Evolutionary conservation across 1,139 yeast genomes (phyloP).

Genomic region (Suhomyces panamericanus): DNA sequence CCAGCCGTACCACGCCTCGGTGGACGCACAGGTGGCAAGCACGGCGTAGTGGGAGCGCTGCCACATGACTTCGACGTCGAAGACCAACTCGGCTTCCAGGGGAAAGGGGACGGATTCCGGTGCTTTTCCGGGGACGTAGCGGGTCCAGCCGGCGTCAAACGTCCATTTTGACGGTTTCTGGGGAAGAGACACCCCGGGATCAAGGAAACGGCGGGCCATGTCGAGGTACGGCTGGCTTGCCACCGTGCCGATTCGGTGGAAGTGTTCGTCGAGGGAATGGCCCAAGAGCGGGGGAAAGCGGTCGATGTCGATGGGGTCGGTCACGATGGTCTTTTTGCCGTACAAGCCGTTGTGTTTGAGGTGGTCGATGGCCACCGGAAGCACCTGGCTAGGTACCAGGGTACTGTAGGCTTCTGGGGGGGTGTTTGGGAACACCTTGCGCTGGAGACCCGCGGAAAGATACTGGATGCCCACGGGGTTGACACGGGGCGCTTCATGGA

Average conservation of each 20-base stretch:
- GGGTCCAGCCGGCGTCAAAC: constrained; percentile 76
- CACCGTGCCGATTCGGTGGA: constrained; percentile 64
- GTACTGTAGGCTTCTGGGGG: constrained; percentile 24
- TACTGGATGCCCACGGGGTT: constrained; percentile 72
- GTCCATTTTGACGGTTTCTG: constrained; percentile 54
- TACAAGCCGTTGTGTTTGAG: constrained; percentile 64
- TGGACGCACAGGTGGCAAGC: constrained; percentile 78
- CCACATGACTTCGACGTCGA: constrained; percentile 89
- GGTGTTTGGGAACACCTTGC: constrained; percentile 57
- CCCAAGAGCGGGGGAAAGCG: constrained; percentile 73
- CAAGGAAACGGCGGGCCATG: constrained; percentile 43
- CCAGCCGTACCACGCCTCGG: constrained; percentile 93
- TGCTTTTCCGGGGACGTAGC: constrained; percentile 54
- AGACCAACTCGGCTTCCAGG: constrained; percentile 62
- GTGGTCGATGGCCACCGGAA: constrained; percentile 62
- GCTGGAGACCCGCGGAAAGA: constrained; percentile 57
- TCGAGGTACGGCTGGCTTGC: constrained; percentile 62
- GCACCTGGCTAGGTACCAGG: constrained; percentile 37
- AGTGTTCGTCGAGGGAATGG: constrained; percentile 75
- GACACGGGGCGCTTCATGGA: constrained; percentile 48
- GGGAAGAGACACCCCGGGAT: constrained; percentile 37
- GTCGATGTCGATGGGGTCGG: constrained; percentile 60
- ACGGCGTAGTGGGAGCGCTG: constrained; percentile 73
- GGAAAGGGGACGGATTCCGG: constrained; percentile 72
- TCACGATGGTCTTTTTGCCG: constrained; percentile 73